Evolutionary conservation across 2,329 filamentous ascomycete species (phyloP), one percentile per base, ranked within the genome.

Genomic region (Penicillium sp.): DNA sequence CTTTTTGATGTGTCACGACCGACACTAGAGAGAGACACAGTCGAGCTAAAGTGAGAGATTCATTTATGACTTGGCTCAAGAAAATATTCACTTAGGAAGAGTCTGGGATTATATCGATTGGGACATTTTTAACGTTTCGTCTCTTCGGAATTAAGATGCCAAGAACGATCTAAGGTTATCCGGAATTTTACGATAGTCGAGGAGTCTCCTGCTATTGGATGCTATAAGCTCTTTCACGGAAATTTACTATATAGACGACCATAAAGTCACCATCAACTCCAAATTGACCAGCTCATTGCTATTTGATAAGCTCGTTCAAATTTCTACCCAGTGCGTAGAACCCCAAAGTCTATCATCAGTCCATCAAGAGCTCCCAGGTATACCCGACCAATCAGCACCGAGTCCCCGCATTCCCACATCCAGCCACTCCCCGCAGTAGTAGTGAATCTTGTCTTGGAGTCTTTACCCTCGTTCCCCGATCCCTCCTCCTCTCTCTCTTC

Each of bases 381-480:
- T 30, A 48, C 22, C 40, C 19, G 7, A 46, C 51, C 51, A 53
- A 45, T 49, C 30, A 52, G n/a, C 35, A 56, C 56, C 61, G 61
- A 58, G 55, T 55, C 65, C 65, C 65, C 65, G 65, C 65, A 66
- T 66, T 63, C 25, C 53, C 14, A 6, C 25, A 45, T 45, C 28
- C 40, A 25, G 38, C 53, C 53, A 56, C 51, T 53, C 60, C 51
- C 51, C 58, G 54, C 60, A 48, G 40, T 35, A 52, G 54, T 58
- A 48, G 40, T 35, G 57, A 37, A 43, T 26, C 46, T 25, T 16
- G 19, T n/a, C 37, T 38, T 3, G n/a, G n/a, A 13, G 4, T 48
- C 45, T 48, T 48, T 11, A 48, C 43, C 14, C 25, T 46, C 43
- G 13, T 46, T 46, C 43, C 2, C 42, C n/a, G 16, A 19, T 10